Evolutionary conservation across 495 filamentous ascomycete species (phyloP), one percentile per base, ranked within the genome.

Genomic region (Rusavskia elegans): DNA sequence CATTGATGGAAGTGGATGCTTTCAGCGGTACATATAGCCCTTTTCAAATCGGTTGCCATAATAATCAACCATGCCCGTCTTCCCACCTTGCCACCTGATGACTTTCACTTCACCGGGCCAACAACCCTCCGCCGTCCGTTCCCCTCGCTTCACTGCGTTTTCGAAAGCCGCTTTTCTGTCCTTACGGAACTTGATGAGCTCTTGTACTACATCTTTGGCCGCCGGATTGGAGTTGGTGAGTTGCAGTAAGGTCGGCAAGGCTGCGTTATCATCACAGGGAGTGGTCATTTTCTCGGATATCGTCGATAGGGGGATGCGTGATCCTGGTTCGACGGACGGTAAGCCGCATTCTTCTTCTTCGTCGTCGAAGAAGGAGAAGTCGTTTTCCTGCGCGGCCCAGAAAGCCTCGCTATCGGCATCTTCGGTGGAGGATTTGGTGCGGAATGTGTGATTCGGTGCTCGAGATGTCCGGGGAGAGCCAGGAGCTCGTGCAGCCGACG

Each of bases 281-380:
- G 66, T 56, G 3, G 59, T 55, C 46, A 72, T 64, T 48, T 71
- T 74, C 44, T 74, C 69, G 16, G 70, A 71, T 3, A 74, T 55
- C 0, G 56, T 57, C 17, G 71, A 67, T 63, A 71, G 66, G 2
- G 72, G 70, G 48, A 71, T 65, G 52, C 71, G 70, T 42, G 66
- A 68, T 7, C 63, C 62, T 3, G 64, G 65, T 17, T 71, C 67
- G 44, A 66, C 65, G 17, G 67, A 62, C 19, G 70, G 75, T 7
- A 80, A 63, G 6, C 75, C 75, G 29, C 72, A 77, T 59, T 81
- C 79, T 38, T 76, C 79, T 38, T 76, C 77, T 45, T 79, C 77
- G 20, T 61, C 52, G 2, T 69, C 75, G 52, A 83, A 83, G 64
- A 83, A 83, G 38, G 76, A 79, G 55, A 81, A 83, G 55, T 83